These are phyloP conservation scores for Luffa acutangula DNA, from an alignment of 306 rosid species.

Conservation along the genomic window DNA sequence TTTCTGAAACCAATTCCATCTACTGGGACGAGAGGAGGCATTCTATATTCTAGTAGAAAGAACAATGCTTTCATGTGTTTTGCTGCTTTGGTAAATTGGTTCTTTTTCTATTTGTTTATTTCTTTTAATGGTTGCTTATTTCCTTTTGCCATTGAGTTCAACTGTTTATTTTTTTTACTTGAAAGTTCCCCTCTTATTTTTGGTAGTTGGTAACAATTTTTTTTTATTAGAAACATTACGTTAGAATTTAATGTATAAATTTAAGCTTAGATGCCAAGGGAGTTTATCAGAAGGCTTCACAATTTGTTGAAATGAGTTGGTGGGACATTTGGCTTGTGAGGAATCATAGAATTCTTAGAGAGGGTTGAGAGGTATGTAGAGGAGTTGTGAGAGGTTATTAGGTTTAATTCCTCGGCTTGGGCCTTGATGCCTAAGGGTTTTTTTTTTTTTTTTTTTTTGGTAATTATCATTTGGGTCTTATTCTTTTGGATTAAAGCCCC, in stretches of 20 bases:
- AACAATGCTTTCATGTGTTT: constrained; percentile 26
- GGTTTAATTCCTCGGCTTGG: not conserved
- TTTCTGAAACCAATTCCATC: not conserved
- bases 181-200: too few species aligned
- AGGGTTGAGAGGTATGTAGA: not conserved
- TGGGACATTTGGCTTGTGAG: not conserved
- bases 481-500: not conserved
- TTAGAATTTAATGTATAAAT: not conserved
- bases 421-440: not conserved
- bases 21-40: constrained; percentile 4
- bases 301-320: not conserved
- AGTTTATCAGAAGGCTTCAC: not conserved
- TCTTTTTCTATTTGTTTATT: not conserved
- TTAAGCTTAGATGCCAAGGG: not conserved
- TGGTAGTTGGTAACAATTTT: not conserved
- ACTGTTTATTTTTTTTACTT: not conserved
- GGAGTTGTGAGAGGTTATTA: not conserved
- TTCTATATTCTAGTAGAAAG: constrained; percentile 14
- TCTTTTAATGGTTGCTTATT: not conserved
- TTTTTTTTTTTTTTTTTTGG: not conserved
- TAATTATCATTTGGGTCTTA: not conserved
- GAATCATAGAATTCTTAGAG: not conserved
- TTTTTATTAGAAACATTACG: not conserved
- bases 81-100: constrained; percentile 45
- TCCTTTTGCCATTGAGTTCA: not conserved